Evolutionary conservation across 2,329 filamentous ascomycete genomes (phyloP).

Genomic region (Colletotrichum orbiculare): DNA sequence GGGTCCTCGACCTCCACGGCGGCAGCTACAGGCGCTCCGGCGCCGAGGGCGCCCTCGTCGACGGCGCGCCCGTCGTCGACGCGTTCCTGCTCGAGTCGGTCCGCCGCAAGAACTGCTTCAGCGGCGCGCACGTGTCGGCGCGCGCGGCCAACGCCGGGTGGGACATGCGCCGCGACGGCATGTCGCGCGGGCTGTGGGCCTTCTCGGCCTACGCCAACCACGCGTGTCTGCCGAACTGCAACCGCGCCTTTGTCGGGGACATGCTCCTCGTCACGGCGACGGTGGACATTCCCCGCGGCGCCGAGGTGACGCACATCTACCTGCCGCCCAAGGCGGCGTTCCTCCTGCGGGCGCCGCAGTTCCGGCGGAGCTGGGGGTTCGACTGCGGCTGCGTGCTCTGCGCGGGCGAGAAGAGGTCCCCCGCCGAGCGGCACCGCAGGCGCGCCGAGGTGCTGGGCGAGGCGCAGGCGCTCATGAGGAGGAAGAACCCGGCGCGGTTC

Average conservation of each 20-base stretch:
- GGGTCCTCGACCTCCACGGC: slow-evolving; percentile 49
- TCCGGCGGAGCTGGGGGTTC: slow-evolving; percentile 51
- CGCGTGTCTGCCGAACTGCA: slow-evolving; percentile 47
- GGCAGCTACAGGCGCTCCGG: slow-evolving; percentile 47
- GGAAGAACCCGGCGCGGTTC: slow-evolving; percentile 39
- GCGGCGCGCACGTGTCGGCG: slow-evolving; percentile 45
- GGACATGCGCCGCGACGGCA: slow-evolving; percentile 38
- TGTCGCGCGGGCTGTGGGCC: slow-evolving; percentile 46
- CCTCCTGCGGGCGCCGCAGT: slow-evolving; percentile 41
- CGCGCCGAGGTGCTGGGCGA: slow-evolving; percentile 39
- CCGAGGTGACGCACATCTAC: slow-evolving; percentile 53
- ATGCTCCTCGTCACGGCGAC: slow-evolving; percentile 48
- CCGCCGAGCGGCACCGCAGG: slow-evolving; percentile 37
- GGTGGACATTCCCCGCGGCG: slow-evolving; percentile 48
- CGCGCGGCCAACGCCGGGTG: slow-evolving; percentile 42
- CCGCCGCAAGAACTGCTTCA: slow-evolving; percentile 54
- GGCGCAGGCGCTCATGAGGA: slow-evolving; percentile 45
- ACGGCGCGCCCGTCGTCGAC: slow-evolving; percentile 50
- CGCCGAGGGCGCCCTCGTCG: slow-evolving; percentile 46
- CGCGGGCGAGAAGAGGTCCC: slow-evolving; percentile 42
- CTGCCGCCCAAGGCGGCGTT: slow-evolving; percentile 47
- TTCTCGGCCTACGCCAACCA: slow-evolving; percentile 52
- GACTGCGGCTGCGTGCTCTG: slow-evolving; percentile 53
- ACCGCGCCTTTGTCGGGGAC: slow-evolving; percentile 49
- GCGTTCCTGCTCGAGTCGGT: slow-evolving; percentile 53